Evolutionary conservation across 495 filamentous ascomycete species (phyloP), one percentile per base, ranked within the genome.

Genomic region (Podospora tetraspora): DNA sequence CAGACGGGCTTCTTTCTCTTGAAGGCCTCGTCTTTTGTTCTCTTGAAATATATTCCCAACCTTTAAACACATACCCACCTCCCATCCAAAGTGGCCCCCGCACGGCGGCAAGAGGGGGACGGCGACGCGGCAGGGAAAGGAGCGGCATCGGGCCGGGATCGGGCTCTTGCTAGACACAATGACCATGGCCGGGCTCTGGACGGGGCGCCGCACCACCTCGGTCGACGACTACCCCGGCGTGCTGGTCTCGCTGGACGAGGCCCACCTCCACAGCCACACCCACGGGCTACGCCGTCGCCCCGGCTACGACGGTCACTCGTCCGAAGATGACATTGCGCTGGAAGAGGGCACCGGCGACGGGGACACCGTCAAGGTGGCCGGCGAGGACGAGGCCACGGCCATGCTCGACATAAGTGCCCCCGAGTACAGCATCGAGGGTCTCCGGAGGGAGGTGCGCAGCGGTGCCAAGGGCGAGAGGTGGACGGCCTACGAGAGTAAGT

Each of bases 351-450:
- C 62, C 57, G 66, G 67, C 27, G 67, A 70, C 57, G 70, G 73
- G n/a, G 64, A 74, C 52, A 56, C 1, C 25, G 32, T 59, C 29
- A 78, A 78, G 66, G 70, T 73, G 16, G 72, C 73, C 75, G 70
- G 75, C 66, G 75, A 75, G 56, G 77, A 77, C 66, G 81, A 80
- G 72, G 71, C 67, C 34, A 74, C 70, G 12, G 79, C 73, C 65
- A 81, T 81, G 79, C 68, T 80, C 63, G 76, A 79, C 70, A 79
- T 78, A 76, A 73, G 72, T 62, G 79, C 72, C 27, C 74, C 76
- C 61, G 82, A 84, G 66, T 84, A 86, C 66, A 84, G 82, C 58
- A 79, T 85, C 68, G 82, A 85, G 63, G 83, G 83, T 1, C 68
- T 86, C 52, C 74, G 82, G 62, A 76, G 69, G 30, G 82, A 84